Evolutionary conservation across 116 monocot genomes (phyloP), one percentile per base, ranked within the genome.

Genomic region (Cymodocea nodosa): DNA sequence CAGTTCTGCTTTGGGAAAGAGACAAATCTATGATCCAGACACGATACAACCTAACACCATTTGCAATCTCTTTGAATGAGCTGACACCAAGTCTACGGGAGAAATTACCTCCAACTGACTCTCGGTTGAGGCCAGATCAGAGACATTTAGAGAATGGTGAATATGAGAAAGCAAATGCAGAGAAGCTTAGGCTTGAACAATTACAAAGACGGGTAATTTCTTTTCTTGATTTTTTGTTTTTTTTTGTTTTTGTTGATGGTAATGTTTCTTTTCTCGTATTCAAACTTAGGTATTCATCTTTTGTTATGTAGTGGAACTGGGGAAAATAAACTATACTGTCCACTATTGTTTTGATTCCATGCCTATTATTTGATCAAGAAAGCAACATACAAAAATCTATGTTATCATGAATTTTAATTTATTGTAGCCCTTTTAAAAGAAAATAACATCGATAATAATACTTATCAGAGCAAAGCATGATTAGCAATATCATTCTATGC

Each of bases 141-240:
- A 70, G 89, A 36, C 86, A 82, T 74, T 68, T 94, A 66, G 94
- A 94, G 60, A 86, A 89, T 82, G 94, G 94, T 55, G 94, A 94
- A 82, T 94, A 86, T 86, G 94, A 94, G 63, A 57, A 78, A 70
- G 94, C 94, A 59, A 89, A 94, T 89, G 68, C 67, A 0, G 94
- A 94, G 73, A 94, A 94, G 67, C 84, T 94, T 63, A 85, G 94
- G 78, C 89, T 94, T 60, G 94, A 94, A 73, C 89, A 94, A 63
- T 80, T 75, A 35, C 94, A 94, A 71, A 80, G 94, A 89, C 94
- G 89, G 94, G 94, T 94, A 80, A 35, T 56, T 61, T 37, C 22
- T 52, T 34, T 13, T 17, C 30, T 30, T 30, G 30, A 30, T 30
- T 30, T 5, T 24, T 63, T 59, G 4, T 48, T 6, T 49, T 48